Evolutionary conservation across 345 rosid species (phyloP).

Genomic region (Boechera stricta): DNA sequence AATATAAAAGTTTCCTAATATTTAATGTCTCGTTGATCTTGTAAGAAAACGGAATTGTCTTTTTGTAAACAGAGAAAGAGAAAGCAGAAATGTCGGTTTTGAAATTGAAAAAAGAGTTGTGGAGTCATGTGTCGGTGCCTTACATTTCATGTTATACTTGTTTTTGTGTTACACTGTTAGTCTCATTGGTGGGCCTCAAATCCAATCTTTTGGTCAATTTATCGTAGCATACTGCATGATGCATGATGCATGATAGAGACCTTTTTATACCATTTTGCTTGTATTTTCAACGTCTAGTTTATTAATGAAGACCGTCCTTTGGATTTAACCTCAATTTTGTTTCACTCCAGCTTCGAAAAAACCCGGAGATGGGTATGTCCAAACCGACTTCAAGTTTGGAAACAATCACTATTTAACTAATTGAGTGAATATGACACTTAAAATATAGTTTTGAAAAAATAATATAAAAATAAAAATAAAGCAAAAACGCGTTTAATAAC

Average conservation of each 20-base stretch:
- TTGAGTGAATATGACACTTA: neutral
- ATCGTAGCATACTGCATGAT: neutral
- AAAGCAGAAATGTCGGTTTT: slow-evolving; percentile 18
- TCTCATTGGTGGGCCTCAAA: neutral
- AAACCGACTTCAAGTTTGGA: neutral
- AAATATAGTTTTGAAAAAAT: neutral
- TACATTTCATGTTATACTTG: neutral
- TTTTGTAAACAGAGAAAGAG: neutral
- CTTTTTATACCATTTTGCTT: neutral
- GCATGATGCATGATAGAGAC: neutral
- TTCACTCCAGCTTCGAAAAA: neutral
- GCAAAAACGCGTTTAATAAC: slow-evolving; percentile 36
- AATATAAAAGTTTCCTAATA: neutral
- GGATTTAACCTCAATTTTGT: neutral
- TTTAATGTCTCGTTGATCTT: neutral
- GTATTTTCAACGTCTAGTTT: slow-evolving; percentile 6
- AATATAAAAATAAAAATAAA: neutral
- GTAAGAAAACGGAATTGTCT: slow-evolving; percentile 10
- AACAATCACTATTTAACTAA: neutral
- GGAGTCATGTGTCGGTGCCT: slow-evolving; percentile 30
- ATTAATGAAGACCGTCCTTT: neutral
- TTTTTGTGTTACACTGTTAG: slow-evolving; percentile 20
- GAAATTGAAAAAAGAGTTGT: slow-evolving; percentile 9
- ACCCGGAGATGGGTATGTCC: neutral
- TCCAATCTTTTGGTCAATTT: slow-evolving; percentile 5